These are phyloP conservation scores for Medicago ruthenica DNA, from an alignment of 306 rosid species.

Conservation along the genomic window DNA sequence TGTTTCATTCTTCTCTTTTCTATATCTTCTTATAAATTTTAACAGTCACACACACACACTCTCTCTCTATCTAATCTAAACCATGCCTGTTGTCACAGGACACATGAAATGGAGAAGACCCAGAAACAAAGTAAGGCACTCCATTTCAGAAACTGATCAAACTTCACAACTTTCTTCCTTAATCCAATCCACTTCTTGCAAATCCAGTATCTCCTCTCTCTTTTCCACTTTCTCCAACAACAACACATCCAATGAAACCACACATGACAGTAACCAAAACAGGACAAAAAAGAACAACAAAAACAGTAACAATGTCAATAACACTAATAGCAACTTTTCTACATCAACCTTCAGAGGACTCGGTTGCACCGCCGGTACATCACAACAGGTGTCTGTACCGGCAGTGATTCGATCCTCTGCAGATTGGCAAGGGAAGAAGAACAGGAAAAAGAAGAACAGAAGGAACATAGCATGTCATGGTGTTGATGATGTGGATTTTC, in stretches of 20 bases:
- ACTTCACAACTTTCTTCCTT: constrained; percentile 58
- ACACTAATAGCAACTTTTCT: constrained; percentile 50
- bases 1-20: constrained; percentile 33
- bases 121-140: constrained; percentile 62
- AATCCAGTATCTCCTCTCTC: constrained; percentile 82
- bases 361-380: constrained; percentile 80
- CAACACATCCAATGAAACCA: constrained; percentile 51
- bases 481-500: constrained; percentile 58
- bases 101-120: constrained; percentile 74
- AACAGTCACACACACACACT: constrained; percentile 7
- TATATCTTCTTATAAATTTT: not conserved
- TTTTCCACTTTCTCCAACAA: constrained; percentile 68
- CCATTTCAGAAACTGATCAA: constrained; percentile 69
- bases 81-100: constrained; percentile 68
- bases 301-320: constrained; percentile 49
- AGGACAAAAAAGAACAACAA: constrained; percentile 47
- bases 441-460: constrained; percentile 63
- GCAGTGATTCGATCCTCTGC: constrained; percentile 78
- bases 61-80: constrained; percentile 20
- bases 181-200: constrained; percentile 70
- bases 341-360: constrained; percentile 74
- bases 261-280: constrained; percentile 41
- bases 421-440: constrained; percentile 77
- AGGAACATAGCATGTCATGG: constrained; percentile 52
- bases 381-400: constrained; percentile 89